These are phyloP conservation scores for Xylaria sp. DNA, from an alignment of 2,329 filamentous ascomycete species.

Conservation along the genomic window DNA sequence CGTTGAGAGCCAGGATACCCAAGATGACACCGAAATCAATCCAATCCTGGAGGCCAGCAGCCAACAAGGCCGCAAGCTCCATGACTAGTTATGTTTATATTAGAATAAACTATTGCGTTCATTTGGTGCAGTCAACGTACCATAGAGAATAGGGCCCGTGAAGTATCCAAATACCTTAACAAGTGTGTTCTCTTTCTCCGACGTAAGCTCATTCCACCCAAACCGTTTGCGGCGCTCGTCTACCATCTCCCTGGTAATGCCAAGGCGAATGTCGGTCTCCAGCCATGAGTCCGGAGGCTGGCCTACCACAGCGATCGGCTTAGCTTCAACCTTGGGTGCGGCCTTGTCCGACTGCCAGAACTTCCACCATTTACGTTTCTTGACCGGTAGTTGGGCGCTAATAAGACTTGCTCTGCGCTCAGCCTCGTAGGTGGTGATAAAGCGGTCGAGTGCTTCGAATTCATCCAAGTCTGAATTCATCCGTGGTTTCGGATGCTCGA, in stretches of 20 bases:
- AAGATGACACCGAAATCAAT: conserved; percentile 82
- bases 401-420: conserved; percentile 44
- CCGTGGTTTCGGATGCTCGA: conserved; percentile 32
- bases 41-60: conserved; percentile 79
- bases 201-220: conserved; percentile 75
- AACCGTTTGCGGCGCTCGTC: conserved; percentile 70
- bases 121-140: conserved; percentile 60
- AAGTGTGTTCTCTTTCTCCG: conserved; percentile 77
- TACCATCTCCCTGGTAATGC: conserved; percentile 65
- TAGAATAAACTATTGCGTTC: background rate
- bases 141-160: conserved; percentile 76
- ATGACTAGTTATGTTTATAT: conserved; percentile 64
- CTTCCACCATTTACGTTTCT: conserved; percentile 67
- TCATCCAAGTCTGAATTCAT: conserved; percentile 46
- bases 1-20: conserved; percentile 79
- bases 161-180: conserved; percentile 77
- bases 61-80: conserved; percentile 79
- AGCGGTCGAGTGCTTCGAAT: conserved; percentile 50
- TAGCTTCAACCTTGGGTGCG: conserved; percentile 48
- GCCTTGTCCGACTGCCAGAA: conserved; percentile 61
- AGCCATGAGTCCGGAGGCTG: conserved; percentile 71
- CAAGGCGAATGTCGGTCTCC: conserved; percentile 70
- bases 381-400: conserved; percentile 34
- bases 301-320: conserved; percentile 53
- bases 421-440: conserved; percentile 48